These are phyloP conservation scores for Paramecium sexaurelia DNA, from an alignment of 73 alveolate genomes.

Conservation along the genomic window DNA sequence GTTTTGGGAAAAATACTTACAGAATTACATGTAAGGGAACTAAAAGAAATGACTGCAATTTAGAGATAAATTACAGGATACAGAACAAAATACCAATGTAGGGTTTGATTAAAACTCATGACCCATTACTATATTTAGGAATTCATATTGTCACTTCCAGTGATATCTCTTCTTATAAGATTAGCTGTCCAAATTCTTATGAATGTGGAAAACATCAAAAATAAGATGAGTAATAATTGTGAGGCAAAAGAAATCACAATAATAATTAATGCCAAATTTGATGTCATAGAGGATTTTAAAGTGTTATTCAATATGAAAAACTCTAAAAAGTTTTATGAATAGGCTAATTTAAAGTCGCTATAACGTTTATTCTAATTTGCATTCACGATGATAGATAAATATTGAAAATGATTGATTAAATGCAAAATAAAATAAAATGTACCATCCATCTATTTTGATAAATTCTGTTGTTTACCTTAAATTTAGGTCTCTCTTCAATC, in stretches of 20 bases:
- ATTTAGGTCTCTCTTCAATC: slow-evolving; percentile 18
- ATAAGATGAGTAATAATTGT: neutral
- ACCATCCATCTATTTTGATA: slow-evolving; percentile 13
- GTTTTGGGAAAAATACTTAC: neutral
- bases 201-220: slow-evolving; percentile 19
- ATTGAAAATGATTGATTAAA: slow-evolving; percentile 45
- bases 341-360: slow-evolving; percentile 25
- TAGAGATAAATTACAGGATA: slow-evolving; percentile 35
- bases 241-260: neutral
- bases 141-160: slow-evolving; percentile 34
- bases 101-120: slow-evolving; percentile 48
- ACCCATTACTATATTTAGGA: slow-evolving; percentile 44
- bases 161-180: neutral
- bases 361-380: neutral
- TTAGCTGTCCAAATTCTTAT: slow-evolving; percentile 51
- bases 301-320: slow-evolving; percentile 37
- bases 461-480: neutral
- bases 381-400: neutral
- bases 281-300: slow-evolving; percentile 10
- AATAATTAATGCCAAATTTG: neutral
- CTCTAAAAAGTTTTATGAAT: neutral
- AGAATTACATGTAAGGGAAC: neutral
- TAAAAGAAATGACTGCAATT: slow-evolving; percentile 39
- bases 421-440: slow-evolving; percentile 29
- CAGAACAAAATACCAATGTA: slow-evolving; percentile 38